Evolutionary conservation across 169 alveolate genomes (phyloP).

Genomic region (Cryptosporidium sp.): DNA sequence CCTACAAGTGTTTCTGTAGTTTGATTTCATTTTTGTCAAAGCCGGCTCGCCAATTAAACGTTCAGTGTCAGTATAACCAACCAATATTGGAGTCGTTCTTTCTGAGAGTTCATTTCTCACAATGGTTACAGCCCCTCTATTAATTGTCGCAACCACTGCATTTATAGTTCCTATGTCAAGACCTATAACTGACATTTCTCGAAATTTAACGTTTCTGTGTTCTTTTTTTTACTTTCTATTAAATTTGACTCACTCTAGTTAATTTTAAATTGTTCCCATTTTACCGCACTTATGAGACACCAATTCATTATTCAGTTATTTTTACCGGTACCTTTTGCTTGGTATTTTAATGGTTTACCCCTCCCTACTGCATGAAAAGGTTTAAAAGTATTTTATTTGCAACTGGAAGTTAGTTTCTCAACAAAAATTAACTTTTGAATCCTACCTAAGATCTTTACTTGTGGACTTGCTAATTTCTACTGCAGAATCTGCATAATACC

Average conservation of each 20-base stretch:
- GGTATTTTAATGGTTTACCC: not conserved
- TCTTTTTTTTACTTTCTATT: slow-evolving; percentile 8
- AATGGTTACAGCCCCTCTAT: slow-evolving; percentile 94
- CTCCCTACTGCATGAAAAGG: not conserved
- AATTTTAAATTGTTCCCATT: not conserved
- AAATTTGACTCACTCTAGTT: not conserved
- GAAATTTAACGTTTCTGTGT: not conserved
- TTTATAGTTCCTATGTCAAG: slow-evolving; percentile 97
- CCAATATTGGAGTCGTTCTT: slow-evolving; percentile 93
- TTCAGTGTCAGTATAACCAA: slow-evolving; percentile 90
- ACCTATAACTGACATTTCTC: slow-evolving; percentile 92
- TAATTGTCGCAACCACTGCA: slow-evolving; percentile 95
- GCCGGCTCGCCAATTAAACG: slow-evolving; percentile 95
- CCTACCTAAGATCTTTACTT: not conserved
- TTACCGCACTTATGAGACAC: slow-evolving; percentile 67
- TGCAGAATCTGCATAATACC: not conserved
- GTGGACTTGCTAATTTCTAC: not conserved
- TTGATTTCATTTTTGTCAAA: slow-evolving; percentile 85
- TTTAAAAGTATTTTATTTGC: not conserved
- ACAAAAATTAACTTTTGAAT: not conserved
- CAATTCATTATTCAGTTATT: not conserved
- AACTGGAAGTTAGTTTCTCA: not conserved
- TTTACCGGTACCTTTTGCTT: slow-evolving; percentile 9
- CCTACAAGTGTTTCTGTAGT: slow-evolving; percentile 90
- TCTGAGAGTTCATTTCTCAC: slow-evolving; percentile 94